Percentiles rank a stretch among this genome's conserved stretches.
These are phyloP conservation scores for Rhizophagus clarus DNA, from an alignment of 192 early-diverging fungal genomes.

Conservation along the genomic window DNA sequence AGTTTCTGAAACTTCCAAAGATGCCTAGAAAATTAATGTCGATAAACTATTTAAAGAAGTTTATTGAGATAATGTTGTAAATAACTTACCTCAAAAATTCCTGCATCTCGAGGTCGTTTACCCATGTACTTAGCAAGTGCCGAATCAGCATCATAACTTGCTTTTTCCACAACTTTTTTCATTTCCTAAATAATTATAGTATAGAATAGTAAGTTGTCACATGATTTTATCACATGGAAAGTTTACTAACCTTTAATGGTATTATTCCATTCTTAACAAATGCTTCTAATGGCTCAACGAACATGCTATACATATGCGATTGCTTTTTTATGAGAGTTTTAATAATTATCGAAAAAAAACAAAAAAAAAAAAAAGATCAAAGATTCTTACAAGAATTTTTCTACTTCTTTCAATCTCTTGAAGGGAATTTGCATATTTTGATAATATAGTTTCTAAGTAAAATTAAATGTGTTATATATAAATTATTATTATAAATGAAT, in stretches of 20 bases:
- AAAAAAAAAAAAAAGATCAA: not conserved
- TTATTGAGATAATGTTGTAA: conserved; percentile 26
- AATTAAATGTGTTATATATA: not conserved
- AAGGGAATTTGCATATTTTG: conserved; percentile 57
- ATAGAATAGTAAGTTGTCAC: not conserved
- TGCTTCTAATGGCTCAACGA: conserved; percentile 68
- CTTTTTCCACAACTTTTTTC: conserved; percentile 59
- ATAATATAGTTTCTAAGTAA: conserved; percentile 47
- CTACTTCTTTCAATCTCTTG: conserved; percentile 59
- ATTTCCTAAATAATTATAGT: conserved; percentile 45
- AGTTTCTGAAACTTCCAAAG: conserved; percentile 62
- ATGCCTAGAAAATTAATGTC: conserved; percentile 40
- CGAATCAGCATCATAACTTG: conserved; percentile 62
- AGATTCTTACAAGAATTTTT: conserved; percentile 45
- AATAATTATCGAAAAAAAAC: not conserved
- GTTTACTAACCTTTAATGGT: conserved; percentile 52
- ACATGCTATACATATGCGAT: conserved; percentile 67
- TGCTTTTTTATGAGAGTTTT: conserved; percentile 40
- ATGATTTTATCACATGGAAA: not conserved
- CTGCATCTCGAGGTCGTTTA: conserved; percentile 60
- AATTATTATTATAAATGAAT: not conserved
- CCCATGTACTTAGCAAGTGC: conserved; percentile 62
- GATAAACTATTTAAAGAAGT: not conserved
- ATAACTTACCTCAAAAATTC: conserved; percentile 56
- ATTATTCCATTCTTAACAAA: conserved; percentile 57